Evolutionary conservation across 257 asterid genomes (phyloP).

Genomic region (Eucommia ulmoides): DNA sequence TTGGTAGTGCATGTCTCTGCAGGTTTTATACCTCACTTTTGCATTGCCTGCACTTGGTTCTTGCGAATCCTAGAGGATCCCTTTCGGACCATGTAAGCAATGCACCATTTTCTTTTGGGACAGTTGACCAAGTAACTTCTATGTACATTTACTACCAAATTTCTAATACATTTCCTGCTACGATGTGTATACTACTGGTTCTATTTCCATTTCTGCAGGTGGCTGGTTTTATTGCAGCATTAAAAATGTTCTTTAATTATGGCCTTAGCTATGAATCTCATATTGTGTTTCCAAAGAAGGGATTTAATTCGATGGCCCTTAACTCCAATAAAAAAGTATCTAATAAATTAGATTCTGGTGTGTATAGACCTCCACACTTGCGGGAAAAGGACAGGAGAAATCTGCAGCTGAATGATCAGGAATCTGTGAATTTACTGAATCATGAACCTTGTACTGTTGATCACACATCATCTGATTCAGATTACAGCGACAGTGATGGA

Average conservation of each 20-base stretch:
- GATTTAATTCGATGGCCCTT: conserved; percentile 24
- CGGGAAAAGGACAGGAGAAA: conserved; percentile 36
- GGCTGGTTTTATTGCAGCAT: conserved; percentile 65
- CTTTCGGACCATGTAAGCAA: conserved; percentile 69
- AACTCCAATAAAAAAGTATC: conserved; percentile 22
- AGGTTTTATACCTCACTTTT: conserved; percentile 80
- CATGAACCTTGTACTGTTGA: conserved; percentile 17
- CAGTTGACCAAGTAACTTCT: too few relatives aligned
- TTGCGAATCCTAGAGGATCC: conserved; percentile 55
- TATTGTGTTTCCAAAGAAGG: conserved; percentile 24
- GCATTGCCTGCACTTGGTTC: conserved; percentile 77
- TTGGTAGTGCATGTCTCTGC: conserved; percentile 22
- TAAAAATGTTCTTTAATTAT: conserved; percentile 63
- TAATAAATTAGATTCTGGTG: conserved; percentile 32
- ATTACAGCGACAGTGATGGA: conserved; percentile 83
- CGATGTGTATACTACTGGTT: conserved; percentile 1
- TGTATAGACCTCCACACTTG: conserved; percentile 87
- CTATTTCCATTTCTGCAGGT: conserved; percentile 27
- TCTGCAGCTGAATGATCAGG: conserved; percentile 27
- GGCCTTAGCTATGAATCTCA: conserved; percentile 52
- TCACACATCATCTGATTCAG: conserved; percentile 73
- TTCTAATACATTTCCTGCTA: too few relatives aligned
- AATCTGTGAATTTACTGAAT: conserved; percentile 26
- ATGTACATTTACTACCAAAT: too few relatives aligned
- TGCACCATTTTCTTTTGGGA: conserved; percentile 8